Base-by-base conservation (phyloP, 805 yeast genomes). In the Scheffersomyces stipitis region DNA sequence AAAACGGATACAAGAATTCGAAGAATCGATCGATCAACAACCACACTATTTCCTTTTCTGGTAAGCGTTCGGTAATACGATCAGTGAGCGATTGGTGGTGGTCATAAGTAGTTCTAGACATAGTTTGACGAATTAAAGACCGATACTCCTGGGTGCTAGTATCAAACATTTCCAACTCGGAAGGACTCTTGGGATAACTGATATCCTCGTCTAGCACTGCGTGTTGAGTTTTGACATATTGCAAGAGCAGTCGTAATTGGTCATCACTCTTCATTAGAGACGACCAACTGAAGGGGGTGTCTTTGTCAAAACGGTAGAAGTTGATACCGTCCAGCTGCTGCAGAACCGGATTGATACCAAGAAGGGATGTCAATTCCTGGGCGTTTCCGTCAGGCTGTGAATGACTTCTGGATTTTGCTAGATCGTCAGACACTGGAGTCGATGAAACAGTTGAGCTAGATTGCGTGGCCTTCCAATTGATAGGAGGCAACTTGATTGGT, bases 21-120 rank as follows among this genome's bases (percentile, higher is more conserved):
- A 51, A 51, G 31, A 42, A 51, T 3, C 55, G 42, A 18, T 39
- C 44, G 5, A 50, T 38, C 7, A 50, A 41, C 18, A 45, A 42
- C 55, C 53, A 50, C 5, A 50, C 30, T 3, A 44, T 42, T 6
- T 43, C 40, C 16, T 38, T 41, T 15, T 27, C 30, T 10, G 56
- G 55, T 5, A 50, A 37, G 2, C 44, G 45, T n/a, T 26, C n/a
- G n/a, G 24, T 7, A 20, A 20, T 20, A 20, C 24, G 24, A 20
- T 10, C 10, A 7, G 10, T 10, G 10, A 20, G 24, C 7, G 7
- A 7, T 7, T 7, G 9, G 10, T 20, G 7, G 10, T 20, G 9
- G 7, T 10, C 24, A 7, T 7, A 7, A 7, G 10, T 20, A 20
- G 9, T 20, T 20, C 24, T 20, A 7, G 7, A 10, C 10, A 20